phyloP scores from a whole-genome alignment of 2,329 filamentous ascomycete species.

The Trichoderma hamatum region DNA sequence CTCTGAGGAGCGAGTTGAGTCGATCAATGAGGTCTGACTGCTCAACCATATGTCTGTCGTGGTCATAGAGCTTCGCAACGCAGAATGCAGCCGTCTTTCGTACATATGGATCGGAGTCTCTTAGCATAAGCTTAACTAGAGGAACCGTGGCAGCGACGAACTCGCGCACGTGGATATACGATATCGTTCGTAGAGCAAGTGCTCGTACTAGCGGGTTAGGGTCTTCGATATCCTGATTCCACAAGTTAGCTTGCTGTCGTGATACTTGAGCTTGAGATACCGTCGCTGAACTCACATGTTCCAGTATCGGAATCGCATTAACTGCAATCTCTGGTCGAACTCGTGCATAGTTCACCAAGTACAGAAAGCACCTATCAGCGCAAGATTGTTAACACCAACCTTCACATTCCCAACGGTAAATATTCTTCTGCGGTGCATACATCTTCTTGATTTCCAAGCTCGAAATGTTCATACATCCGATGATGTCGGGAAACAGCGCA shows the following conservation, averaged over 20 bases:
- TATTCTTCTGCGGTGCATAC: constrained; percentile 54
- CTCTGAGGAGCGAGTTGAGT: constrained; percentile 84
- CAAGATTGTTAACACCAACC: neutral
- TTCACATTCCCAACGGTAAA: neutral
- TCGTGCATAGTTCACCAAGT: constrained; percentile 93
- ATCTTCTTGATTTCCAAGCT: constrained; percentile 99
- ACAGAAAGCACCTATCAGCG: constrained; percentile 83
- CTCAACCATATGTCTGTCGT: constrained; percentile 89
- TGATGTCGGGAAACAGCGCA: constrained; percentile 91
- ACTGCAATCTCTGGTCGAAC: constrained; percentile 93
- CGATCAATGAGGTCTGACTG: constrained; percentile 88
- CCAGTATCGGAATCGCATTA: constrained; percentile 85
- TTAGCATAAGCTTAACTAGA: constrained; percentile 79
- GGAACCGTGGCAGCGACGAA: constrained; percentile 90
- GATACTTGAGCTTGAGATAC: constrained; percentile 8
- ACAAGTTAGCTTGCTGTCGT: constrained; percentile 22
- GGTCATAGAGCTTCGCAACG: constrained; percentile 96
- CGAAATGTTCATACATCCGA: constrained; percentile 91
- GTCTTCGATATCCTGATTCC: constrained; percentile 84
- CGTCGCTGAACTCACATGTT: constrained; percentile 61
- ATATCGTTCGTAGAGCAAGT: constrained; percentile 90
- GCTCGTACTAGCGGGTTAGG: constrained; percentile 89
- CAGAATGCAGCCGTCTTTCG: constrained; percentile 96
- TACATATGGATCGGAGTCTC: constrained; percentile 90
- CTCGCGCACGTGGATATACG: constrained; percentile 94